Base-by-base conservation (phyloP, 441 rosid genomes). In the Viola pubescens region DNA sequence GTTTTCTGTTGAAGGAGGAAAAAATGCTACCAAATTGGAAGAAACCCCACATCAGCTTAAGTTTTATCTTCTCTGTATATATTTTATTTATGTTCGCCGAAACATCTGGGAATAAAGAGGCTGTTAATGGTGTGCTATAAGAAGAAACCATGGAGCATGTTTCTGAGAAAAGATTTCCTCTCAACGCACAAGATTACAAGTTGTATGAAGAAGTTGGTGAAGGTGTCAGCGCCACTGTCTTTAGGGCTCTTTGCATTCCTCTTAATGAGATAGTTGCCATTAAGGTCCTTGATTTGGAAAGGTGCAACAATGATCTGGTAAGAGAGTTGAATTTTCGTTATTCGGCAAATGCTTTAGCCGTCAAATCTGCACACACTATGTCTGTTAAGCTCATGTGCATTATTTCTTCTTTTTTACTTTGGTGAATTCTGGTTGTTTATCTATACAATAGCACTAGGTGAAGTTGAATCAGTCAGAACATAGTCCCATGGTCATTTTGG, bases 241-340 rank as follows among this genome's bases (percentile, higher is more conserved):
- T 81, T 62, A 83, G 91, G 77, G 97, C 99, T 75, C 83, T 94
- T 67, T 94, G 99, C 70, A 63, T 83, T 73, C 99, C 97, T 2
- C 82, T 94, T 51, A 85, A 88, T 78, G 88, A 80, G 75, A 81
- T 71, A 47, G 96, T 90, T 66, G 98, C 98, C 50, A 82, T 94
- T 75, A 94, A 94, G 87, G 88, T 79, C 73, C 96, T 94, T 74
- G 98, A 94, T 81, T 71, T 94, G 61, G 99, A 94, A 63, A 94
- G 80, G 81, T 94, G 97, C 81, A 88, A 94, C 77, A 88, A 83
- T 69, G 94, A 88, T 75, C 82, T 94, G 79, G 99, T 90, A 80
- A 71, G 81, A 67, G 49, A 56, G 54, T 62, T 63, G 9, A 52
- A 61, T 76, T 58, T 49, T 72, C 46, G 10, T 61, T 46, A 47